Conservation (phyloP, 352 stramenopile species). For the Aphanomyces stellatus region DNA sequence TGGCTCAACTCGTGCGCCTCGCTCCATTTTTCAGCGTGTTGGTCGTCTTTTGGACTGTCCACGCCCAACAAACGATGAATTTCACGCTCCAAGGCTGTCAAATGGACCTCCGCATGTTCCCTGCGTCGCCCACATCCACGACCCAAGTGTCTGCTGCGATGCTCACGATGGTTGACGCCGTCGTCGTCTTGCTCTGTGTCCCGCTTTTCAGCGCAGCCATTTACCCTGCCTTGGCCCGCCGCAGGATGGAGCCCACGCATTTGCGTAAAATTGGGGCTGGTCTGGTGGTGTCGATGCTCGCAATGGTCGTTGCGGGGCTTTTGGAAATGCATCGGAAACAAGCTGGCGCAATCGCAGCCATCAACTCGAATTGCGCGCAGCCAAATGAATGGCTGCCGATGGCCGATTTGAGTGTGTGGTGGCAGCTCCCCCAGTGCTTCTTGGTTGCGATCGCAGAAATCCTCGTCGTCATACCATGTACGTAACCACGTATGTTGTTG, state of each 20-base stretch:
- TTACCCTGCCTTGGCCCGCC: constrained; percentile 59
- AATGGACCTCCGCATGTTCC: constrained; percentile 76
- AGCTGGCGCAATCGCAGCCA: constrained; percentile 32
- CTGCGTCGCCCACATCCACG: too few relatives aligned
- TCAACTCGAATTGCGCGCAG: constrained; percentile 70
- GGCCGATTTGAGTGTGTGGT: constrained; percentile 81
- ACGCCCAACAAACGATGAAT: constrained; percentile 77
- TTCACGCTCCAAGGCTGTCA: constrained; percentile 84
- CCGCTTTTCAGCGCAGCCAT: constrained; percentile 79
- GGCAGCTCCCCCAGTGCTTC: constrained; percentile 87
- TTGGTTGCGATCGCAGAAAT: constrained; percentile 85
- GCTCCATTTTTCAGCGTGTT: constrained; percentile 75
- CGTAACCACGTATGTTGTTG: constrained; percentile 13
- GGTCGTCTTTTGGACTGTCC: constrained; percentile 82
- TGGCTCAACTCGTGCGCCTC: constrained; percentile 64
- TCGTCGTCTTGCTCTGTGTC: constrained; percentile 86
- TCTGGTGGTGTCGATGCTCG: constrained; percentile 65
- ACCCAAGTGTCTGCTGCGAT: constrained; percentile 78
- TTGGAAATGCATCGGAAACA: constrained; percentile 69
- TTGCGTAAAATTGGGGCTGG: constrained; percentile 84
- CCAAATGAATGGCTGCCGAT: constrained; percentile 54
- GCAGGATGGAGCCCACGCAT: constrained; percentile 64
- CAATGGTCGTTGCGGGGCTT: constrained; percentile 60
- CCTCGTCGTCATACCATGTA: constrained; percentile 84
- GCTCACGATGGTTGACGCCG: constrained; percentile 80